Conservation (phyloP, 345 rosid genomes). For the Lepidium didymum region DNA sequence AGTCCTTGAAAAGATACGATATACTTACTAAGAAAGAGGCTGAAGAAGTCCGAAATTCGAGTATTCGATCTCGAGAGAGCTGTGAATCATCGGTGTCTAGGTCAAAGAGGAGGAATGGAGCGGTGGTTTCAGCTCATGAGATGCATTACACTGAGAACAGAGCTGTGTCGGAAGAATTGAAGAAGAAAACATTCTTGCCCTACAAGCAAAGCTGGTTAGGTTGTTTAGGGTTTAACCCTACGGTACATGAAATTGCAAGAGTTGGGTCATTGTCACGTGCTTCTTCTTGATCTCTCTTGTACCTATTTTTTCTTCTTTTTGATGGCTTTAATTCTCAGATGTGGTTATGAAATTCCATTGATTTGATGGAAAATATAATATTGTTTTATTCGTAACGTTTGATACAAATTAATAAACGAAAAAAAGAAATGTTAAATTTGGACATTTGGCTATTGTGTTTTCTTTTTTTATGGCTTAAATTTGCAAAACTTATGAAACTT, state of each 20-base stretch:
- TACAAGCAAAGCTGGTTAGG: conserved; percentile 88
- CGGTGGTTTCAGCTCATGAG: conserved; percentile 66
- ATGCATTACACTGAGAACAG: conserved; percentile 79
- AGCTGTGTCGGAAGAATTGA: conserved; percentile 85
- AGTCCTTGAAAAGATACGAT: conserved; percentile 41
- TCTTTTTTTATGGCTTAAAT: too few relatives aligned
- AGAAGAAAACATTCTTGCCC: conserved; percentile 77
- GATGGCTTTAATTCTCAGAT: conserved; percentile 24
- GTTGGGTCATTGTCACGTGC: conserved; percentile 69
- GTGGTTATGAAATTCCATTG: not conserved
- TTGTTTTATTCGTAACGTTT: conserved; percentile 1
- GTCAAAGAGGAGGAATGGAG: conserved; percentile 36
- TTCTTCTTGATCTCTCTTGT: conserved; percentile 24
- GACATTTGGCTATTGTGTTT: not conserved
- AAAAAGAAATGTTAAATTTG: not conserved
- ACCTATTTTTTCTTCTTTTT: not conserved
- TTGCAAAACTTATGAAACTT: too few relatives aligned
- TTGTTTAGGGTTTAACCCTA: conserved; percentile 78
- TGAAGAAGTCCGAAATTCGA: conserved; percentile 43
- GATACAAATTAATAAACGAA: not conserved
- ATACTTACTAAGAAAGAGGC: conserved; percentile 43
- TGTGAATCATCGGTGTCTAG: conserved; percentile 31
- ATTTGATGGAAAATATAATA: conserved; percentile 12
- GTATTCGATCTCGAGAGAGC: conserved; percentile 68
- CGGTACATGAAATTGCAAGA: conserved; percentile 56